phyloP scores from a whole-genome alignment of 2,329 filamentous ascomycete genomes.

The Phaeosphaeria sp. region DNA sequence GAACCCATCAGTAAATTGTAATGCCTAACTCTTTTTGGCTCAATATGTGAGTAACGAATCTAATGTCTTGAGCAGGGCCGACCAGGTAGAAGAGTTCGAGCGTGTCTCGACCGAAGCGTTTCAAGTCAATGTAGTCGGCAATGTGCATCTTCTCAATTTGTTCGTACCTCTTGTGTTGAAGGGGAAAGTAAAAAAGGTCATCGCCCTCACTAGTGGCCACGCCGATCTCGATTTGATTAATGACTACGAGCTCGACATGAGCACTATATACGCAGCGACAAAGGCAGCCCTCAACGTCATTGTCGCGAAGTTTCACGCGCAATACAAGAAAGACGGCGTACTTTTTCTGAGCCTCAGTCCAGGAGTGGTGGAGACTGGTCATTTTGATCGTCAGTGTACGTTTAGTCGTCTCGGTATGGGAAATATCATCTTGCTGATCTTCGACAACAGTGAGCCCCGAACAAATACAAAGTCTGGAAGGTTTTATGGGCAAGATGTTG shows the following conservation, averaged over 20 bases:
- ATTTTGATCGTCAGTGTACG: constrained; percentile 24
- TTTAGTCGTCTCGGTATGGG: neutral
- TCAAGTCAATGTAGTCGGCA: constrained; percentile 59
- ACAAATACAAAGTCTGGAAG: constrained; percentile 27
- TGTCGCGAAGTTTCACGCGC: constrained; percentile 54
- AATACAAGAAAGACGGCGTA: constrained; percentile 59
- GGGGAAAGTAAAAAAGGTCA: constrained; percentile 61
- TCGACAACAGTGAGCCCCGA: constrained; percentile 16
- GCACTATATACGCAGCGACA: constrained; percentile 54
- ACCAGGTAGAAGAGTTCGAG: constrained; percentile 43
- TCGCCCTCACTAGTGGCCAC: constrained; percentile 57
- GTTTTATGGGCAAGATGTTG: constrained; percentile 23
- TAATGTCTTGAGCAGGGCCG: constrained; percentile 23
- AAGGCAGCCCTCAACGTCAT: constrained; percentile 62
- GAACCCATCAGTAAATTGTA: constrained; percentile 50
- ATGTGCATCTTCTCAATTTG: constrained; percentile 60
- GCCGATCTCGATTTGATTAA: constrained; percentile 55
- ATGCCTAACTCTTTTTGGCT: constrained; percentile 17
- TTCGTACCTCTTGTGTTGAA: constrained; percentile 62
- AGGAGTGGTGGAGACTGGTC: constrained; percentile 57
- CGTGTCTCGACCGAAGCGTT: constrained; percentile 42
- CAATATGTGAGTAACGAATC: neutral
- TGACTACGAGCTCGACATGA: constrained; percentile 43
- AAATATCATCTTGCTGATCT: neutral
- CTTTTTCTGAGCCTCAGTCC: constrained; percentile 61